Evolutionary conservation across 495 filamentous ascomycete genomes (phyloP), one percentile per base, ranked within the genome.

Genomic region (Aspergillus carlsbadensis): DNA sequence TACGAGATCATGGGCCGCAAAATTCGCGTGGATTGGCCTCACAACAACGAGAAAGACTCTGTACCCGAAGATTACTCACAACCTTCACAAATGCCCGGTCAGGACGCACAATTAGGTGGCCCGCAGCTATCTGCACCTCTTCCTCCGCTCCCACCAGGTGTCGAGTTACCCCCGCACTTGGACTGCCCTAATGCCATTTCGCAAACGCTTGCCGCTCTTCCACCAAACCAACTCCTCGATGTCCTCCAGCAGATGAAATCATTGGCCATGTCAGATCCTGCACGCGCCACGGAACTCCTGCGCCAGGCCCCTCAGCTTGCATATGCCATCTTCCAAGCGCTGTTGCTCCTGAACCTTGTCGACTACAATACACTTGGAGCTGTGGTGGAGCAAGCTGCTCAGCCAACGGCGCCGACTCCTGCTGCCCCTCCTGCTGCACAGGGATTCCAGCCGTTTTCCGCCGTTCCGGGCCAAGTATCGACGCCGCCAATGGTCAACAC

Each of bases 1-100:
- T 85, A 92, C 78, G 93, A 98, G 69, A 86, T 96, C 57, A 96
- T 96, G 91, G 91, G 90, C 18, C 85, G 94, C 52, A 96, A 95
- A 65, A 81, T 98, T 52, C 84, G 92, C 26, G 94, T 98, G 29
- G 94, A 96, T 69, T 98, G 92, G 71, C 91, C 89, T 22, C 94
- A 96, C 69, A 92, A 96, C 67, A 90, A 90, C 21, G 87, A 86
- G 47, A 86, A 87, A 50, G 87, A 89, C 54, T 90, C 90, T 15
- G 73, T 84, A 24, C 79, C 79, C 39, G 75, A 80, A 18, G 77
- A 80, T 45, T 80, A 81, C 57, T 70, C 69, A 20, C 65, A 75
- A 43, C 60, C 70, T 62, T 63, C 61, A 52, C 62, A 69, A 65
- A 52, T 48, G 57, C 54, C 62, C 43, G 59, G 58, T 45, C 66